Percentiles rank a stretch among this genome's conserved stretches.
Conservation (phyloP, 495 filamentous ascomycete genomes). For the Bacidia rubella region DNA sequence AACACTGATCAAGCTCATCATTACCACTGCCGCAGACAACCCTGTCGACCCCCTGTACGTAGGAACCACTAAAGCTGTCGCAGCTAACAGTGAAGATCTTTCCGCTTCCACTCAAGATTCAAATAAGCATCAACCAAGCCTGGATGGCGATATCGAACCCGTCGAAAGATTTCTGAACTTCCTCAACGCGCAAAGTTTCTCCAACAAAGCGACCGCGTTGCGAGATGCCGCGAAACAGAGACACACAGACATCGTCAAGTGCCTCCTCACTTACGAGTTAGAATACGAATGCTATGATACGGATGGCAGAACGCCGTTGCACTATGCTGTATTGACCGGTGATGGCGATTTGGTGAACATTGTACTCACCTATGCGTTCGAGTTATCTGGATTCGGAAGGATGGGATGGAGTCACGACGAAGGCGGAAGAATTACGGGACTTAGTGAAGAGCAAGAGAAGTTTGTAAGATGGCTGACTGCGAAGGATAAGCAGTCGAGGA, state of each 20-base stretch:
- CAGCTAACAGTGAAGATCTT: background rate
- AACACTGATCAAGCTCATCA: background rate
- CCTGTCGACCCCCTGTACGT: background rate
- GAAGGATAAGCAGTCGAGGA: too few relatives aligned
- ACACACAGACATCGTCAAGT: background rate
- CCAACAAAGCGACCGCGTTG: slow-evolving; percentile 1
- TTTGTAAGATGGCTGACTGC: too few relatives aligned
- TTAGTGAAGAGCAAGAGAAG: background rate
- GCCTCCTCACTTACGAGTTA: background rate
- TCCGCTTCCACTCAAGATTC: background rate
- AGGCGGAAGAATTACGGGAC: background rate
- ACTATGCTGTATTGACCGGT: background rate
- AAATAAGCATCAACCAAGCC: background rate
- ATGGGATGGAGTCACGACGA: background rate
- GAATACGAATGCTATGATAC: background rate
- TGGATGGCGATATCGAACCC: background rate
- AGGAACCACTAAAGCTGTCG: background rate
- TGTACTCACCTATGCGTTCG: background rate
- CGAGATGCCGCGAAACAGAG: background rate
- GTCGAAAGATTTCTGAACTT: slow-evolving; percentile 5
- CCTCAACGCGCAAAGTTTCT: slow-evolving; percentile 4
- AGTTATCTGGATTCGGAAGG: background rate
- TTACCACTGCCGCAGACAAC: background rate
- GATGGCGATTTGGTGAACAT: background rate
- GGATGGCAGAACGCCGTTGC: background rate